These are phyloP conservation scores for Lathyrus oleraceus DNA, from an alignment of 306 rosid species.

Conservation along the genomic window DNA sequence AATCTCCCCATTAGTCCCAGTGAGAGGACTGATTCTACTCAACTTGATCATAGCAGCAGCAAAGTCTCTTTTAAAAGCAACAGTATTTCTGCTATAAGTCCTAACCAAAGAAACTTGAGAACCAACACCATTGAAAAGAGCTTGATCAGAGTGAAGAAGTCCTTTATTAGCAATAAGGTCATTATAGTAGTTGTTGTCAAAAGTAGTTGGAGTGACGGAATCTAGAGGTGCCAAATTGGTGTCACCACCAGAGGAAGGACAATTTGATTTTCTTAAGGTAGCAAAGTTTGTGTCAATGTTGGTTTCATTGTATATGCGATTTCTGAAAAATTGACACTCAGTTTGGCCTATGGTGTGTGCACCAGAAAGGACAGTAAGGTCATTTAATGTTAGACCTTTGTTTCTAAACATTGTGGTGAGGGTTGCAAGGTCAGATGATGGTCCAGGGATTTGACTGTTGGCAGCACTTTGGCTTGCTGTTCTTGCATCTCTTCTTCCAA, in stretches of 20 bases:
- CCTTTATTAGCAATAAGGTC: slow-evolving; percentile 57
- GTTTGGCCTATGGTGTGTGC: slow-evolving; percentile 67
- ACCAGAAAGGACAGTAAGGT: slow-evolving; percentile 73
- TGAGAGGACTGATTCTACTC: slow-evolving; percentile 62
- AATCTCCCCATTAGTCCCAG: slow-evolving; percentile 64
- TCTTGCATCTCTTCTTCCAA: slow-evolving; percentile 74
- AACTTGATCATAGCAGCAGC: slow-evolving; percentile 71
- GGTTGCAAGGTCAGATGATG: slow-evolving; percentile 46
- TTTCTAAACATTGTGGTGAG: slow-evolving; percentile 45
- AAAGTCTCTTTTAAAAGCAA: slow-evolving; percentile 55
- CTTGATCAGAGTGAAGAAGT: slow-evolving; percentile 77
- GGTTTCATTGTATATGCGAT: slow-evolving; percentile 66
- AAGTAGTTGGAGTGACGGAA: slow-evolving; percentile 19
- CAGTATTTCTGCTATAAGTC: slow-evolving; percentile 40
- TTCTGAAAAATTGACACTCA: slow-evolving; percentile 52
- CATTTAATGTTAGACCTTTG: slow-evolving; percentile 49
- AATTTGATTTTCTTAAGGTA: slow-evolving; percentile 37
- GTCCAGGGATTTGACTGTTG: slow-evolving; percentile 60
- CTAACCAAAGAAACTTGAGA: slow-evolving; percentile 64
- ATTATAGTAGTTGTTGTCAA: slow-evolving; percentile 63
- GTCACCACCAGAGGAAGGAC: slow-evolving; percentile 61
- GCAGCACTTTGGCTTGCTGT: slow-evolving; percentile 70
- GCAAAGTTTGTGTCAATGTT: slow-evolving; percentile 65
- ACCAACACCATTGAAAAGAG: slow-evolving; percentile 52
- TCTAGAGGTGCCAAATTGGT: slow-evolving; percentile 68